A percentile compares a stretch with the other conserved stretches of the same genome.
Conservation (phyloP, 2,329 filamentous ascomycete genomes). For the Rhytidhysteron rufulum region DNA sequence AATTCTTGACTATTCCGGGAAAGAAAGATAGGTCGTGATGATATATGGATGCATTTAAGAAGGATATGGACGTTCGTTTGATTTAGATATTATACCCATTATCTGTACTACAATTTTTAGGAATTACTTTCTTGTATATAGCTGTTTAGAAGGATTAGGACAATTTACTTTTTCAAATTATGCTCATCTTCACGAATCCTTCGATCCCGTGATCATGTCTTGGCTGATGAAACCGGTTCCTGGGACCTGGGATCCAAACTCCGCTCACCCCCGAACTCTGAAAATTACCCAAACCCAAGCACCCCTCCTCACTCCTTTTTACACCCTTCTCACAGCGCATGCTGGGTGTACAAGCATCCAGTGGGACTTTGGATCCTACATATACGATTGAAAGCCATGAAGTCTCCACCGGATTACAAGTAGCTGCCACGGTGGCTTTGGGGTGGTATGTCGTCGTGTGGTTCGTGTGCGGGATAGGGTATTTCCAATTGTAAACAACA, state of each 20-base stretch:
- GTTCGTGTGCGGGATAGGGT: conserved; percentile 56
- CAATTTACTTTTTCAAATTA: not conserved
- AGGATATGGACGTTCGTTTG: not conserved
- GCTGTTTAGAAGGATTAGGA: not conserved
- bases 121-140: not conserved
- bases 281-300: not conserved
- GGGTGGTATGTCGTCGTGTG: conserved; percentile 56
- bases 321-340: conserved; percentile 23
- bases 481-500: conserved; percentile 53
- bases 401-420: conserved; percentile 31
- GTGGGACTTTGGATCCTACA: conserved; percentile 5
- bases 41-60: not conserved
- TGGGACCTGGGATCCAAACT: not conserved
- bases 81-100: not conserved
- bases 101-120: not conserved
- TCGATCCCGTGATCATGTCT: not conserved
- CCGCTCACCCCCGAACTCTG: not conserved
- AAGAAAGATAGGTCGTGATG: not conserved
- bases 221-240: not conserved
- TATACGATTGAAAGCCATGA: conserved; percentile 17
- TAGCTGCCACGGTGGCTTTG: conserved; percentile 46
- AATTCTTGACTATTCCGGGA: conserved; percentile 11
- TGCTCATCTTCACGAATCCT: not conserved
- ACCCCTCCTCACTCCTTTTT: not conserved
- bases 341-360: conserved; percentile 22